Conservation (phyloP, 805 yeast species). For the Kazachstania bromeliacearum region DNA sequence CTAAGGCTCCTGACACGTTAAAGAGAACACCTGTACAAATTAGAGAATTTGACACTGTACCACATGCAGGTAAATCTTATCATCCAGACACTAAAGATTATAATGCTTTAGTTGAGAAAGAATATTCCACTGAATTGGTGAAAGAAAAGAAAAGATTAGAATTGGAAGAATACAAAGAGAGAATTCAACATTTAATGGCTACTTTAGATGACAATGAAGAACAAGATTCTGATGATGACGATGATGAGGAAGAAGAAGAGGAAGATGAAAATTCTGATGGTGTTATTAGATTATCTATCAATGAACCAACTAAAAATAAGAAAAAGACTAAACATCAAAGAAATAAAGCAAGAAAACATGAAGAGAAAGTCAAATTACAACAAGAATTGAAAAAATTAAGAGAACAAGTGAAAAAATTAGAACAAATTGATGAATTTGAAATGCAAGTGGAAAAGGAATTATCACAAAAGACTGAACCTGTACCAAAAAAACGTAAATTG, state of each 20-base stretch:
- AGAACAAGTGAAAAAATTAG: conserved; percentile 49
- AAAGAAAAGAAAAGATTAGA: conserved; percentile 55
- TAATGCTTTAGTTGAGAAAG: conserved; percentile 61
- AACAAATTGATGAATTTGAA: conserved; percentile 33
- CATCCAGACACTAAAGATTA: conserved; percentile 83
- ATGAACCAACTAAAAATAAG: conserved; percentile 56
- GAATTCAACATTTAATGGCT: conserved; percentile 56
- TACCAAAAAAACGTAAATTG: conserved; percentile 25
- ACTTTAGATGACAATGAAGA: conserved; percentile 53
- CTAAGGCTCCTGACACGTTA: conserved; percentile 46
- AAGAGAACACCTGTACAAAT: conserved; percentile 44
- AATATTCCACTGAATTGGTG: conserved; percentile 54
- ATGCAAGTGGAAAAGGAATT: conserved; percentile 4
- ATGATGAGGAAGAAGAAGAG: conserved; percentile 29
- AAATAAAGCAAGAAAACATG: conserved; percentile 56
- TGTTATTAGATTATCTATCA: conserved; percentile 48
- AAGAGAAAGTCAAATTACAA: conserved; percentile 49
- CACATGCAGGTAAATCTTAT: conserved; percentile 82
- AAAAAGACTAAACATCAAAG: conserved; percentile 73
- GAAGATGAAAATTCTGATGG: conserved; percentile 27
- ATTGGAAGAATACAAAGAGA: conserved; percentile 52
- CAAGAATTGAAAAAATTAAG: conserved; percentile 50
- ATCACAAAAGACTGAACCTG: conserved; percentile 12
- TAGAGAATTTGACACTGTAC: conserved; percentile 40
- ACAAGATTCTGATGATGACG: conserved; percentile 31